Evolutionary conservation across 192 early-diverging fungal genomes (phyloP).

Genomic region (Gigaspora rosea): DNA sequence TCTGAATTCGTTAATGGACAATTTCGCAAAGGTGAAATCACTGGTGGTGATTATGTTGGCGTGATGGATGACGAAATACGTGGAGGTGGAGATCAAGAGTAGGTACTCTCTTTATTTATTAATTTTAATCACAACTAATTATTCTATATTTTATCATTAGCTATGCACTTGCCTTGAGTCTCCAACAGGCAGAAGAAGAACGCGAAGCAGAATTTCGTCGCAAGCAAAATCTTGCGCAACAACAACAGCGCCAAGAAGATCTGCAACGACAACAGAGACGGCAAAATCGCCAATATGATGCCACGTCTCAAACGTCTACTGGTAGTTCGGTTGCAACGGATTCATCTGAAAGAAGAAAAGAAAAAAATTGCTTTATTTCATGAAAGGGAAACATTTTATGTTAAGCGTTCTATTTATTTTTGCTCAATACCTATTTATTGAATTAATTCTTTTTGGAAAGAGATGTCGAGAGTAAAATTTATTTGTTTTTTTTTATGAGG

Average conservation of each 20-base stretch:
- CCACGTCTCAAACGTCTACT: constrained; percentile 5
- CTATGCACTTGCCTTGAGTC: constrained; percentile 43
- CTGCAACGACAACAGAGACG: background rate
- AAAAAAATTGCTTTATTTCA: too few species aligned
- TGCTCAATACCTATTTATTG: too few species aligned
- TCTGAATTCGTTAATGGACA: constrained; percentile 63
- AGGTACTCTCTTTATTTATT: too few species aligned
- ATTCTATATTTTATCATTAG: background rate
- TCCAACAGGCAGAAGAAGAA: constrained; percentile 49
- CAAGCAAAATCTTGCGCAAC: constrained; percentile 23
- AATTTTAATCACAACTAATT: too few species aligned
- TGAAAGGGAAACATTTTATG: too few species aligned
- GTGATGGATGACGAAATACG: too few species aligned
- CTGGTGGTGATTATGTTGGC: too few species aligned
- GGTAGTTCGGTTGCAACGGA: constrained; percentile 21
- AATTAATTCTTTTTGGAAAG: too few species aligned
- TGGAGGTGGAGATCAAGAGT: too few species aligned
- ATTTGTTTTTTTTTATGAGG: too few species aligned
- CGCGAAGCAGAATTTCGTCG: constrained; percentile 35
- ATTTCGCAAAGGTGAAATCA: constrained; percentile 36
- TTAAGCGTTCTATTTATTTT: too few species aligned
- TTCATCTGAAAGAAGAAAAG: background rate
- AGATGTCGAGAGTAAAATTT: too few species aligned
- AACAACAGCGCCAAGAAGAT: constrained; percentile 7
- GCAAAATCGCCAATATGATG: constrained; percentile 2